phyloP scores from a whole-genome alignment of 2,329 filamentous ascomycete species.

The Arthrobotrys conoides region DNA sequence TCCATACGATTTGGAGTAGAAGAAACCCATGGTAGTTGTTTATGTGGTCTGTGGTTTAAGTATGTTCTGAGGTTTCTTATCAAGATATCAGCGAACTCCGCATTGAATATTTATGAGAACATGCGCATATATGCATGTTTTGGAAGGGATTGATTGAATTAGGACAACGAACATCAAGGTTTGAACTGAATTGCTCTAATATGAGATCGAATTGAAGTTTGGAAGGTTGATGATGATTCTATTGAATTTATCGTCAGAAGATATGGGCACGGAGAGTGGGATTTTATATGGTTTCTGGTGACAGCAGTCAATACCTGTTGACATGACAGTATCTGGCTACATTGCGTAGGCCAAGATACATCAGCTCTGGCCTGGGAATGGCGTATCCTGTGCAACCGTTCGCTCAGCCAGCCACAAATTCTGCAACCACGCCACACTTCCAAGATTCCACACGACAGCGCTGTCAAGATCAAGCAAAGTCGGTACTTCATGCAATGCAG shows the following conservation, averaged over 20 bases:
- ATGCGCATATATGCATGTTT: no score
- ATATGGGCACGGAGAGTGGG: background rate
- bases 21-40: slow-evolving; percentile 60
- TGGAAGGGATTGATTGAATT: background rate
- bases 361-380: slow-evolving; percentile 5
- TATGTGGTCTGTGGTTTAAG: slow-evolving; percentile 21
- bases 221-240: background rate
- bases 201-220: slow-evolving; percentile 1
- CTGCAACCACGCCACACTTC: background rate
- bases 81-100: background rate
- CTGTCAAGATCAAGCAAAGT: no score
- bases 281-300: background rate
- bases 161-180: background rate
- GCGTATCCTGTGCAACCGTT: background rate
- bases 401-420: slow-evolving; percentile 3
- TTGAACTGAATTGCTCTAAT: background rate
- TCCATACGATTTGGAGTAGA: slow-evolving; percentile 62
- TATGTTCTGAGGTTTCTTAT: slow-evolving; percentile 20
- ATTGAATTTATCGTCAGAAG: background rate
- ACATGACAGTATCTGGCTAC: background rate
- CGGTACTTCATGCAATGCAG: no score
- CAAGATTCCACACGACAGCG: background rate
- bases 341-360: slow-evolving; percentile 25
- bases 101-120: background rate
- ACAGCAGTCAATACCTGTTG: background rate